Percentiles rank a stretch among this genome's conserved stretches.
Conservation (phyloP, 257 asterid species). For the Sherardia arvensis region DNA sequence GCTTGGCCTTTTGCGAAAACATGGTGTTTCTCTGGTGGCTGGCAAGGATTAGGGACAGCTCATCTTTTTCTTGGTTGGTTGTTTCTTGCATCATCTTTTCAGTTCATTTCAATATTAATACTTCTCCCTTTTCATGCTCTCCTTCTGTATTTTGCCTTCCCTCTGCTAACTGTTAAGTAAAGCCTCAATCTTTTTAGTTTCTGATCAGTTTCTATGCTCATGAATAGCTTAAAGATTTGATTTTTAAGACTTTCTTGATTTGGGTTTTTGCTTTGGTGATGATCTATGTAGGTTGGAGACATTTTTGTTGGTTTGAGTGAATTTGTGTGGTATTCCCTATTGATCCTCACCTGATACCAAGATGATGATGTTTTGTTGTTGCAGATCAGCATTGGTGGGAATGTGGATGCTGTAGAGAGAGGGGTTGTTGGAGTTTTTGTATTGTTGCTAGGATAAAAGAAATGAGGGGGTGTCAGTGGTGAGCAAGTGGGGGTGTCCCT, state of each 20-base stretch:
- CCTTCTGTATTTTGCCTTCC: slow-evolving; percentile 6
- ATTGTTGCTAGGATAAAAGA: slow-evolving; percentile 15
- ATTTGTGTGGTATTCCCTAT: slow-evolving; percentile 29
- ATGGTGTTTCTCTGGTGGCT: slow-evolving; percentile 72
- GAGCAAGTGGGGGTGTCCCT: slow-evolving; percentile 22
- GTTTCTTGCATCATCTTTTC: slow-evolving; percentile 27
- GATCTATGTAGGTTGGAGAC: slow-evolving; percentile 18
- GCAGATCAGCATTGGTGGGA: slow-evolving; percentile 31
- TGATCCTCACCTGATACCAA: slow-evolving; percentile 36
- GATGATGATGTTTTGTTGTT: slow-evolving; percentile 30
- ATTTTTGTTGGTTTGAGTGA: slow-evolving; percentile 39
- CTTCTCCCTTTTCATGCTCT: slow-evolving; percentile 17
- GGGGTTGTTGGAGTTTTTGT: slow-evolving; percentile 16
- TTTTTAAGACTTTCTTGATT: slow-evolving; percentile 20
- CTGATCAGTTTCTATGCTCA: neutral
- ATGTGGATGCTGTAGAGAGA: slow-evolving; percentile 31
- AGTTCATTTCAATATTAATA: slow-evolving; percentile 2
- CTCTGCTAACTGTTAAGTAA: neutral
- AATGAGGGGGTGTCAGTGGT: slow-evolving; percentile 25
- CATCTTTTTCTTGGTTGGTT: slow-evolving; percentile 42
- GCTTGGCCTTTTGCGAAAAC: slow-evolving; percentile 64
- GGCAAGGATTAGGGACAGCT: slow-evolving; percentile 55
- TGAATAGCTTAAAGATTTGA: slow-evolving; percentile 13
- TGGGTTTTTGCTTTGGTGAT: slow-evolving; percentile 19
- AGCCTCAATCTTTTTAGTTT: slow-evolving; percentile 12